Evolutionary conservation across 345 rosid species (phyloP).

Genomic region (Nasturtium officinale): DNA sequence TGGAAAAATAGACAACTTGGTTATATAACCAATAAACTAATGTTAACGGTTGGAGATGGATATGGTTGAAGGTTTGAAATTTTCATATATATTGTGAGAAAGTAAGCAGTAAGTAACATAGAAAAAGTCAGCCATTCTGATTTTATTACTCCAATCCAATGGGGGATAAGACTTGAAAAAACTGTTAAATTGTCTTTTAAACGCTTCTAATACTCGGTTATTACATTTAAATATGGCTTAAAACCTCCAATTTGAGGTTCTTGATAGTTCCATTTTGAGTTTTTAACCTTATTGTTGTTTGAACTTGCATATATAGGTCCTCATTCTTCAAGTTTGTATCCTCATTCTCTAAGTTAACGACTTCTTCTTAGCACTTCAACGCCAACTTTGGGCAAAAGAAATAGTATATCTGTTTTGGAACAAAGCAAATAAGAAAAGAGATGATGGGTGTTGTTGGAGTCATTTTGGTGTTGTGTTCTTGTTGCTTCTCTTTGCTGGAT

Average conservation of each 20-base stretch:
- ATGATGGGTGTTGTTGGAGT: conserved; percentile 18
- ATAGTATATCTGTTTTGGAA: neutral
- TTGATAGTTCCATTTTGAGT: conserved; percentile 21
- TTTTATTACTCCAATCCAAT: neutral
- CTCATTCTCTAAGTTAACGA: conserved; percentile 16
- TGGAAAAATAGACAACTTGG: conserved; percentile 7
- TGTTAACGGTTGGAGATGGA: neutral
- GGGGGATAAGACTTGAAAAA: conserved; percentile 23
- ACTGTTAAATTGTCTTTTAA: conserved; percentile 13
- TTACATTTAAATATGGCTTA: conserved; percentile 3
- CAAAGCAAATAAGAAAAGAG: neutral
- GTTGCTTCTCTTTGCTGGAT: conserved; percentile 21
- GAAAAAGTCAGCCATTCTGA: conserved; percentile 19
- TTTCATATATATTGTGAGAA: conserved; percentile 10
- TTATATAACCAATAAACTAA: neutral
- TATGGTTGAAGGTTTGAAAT: conserved; percentile 21
- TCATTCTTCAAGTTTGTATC: neutral
- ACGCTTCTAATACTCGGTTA: neutral
- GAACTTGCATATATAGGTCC: conserved; percentile 19
- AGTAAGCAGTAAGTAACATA: conserved; percentile 13
- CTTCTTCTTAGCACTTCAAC: conserved; percentile 1
- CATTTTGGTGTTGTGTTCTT: conserved; percentile 21
- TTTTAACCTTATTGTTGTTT: neutral
- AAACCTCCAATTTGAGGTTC: neutral
- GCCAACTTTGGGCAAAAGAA: neutral